These are phyloP conservation scores for Gentiana straminea DNA, from an alignment of 257 asterid species.

Conservation along the genomic window DNA sequence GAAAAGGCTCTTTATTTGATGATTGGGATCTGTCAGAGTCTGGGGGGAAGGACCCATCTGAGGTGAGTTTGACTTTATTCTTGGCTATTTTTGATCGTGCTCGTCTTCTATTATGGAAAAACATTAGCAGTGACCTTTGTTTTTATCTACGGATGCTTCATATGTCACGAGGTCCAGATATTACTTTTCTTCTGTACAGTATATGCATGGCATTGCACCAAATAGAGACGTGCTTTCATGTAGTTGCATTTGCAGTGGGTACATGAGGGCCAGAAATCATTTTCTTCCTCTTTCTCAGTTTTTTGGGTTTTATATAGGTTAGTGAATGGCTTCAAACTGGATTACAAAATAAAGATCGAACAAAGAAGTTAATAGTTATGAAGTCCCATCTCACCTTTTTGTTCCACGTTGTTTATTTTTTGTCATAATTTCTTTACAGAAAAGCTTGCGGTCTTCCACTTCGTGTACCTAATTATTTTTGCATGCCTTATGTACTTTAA, in stretches of 20 bases:
- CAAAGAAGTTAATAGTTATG: no score
- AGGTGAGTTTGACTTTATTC: conserved; percentile 33
- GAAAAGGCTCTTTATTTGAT: conserved; percentile 44
- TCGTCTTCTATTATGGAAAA: not conserved
- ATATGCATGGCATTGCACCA: not conserved
- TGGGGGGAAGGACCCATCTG: conserved; percentile 54
- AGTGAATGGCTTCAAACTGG: no score
- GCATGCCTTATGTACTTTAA: no score
- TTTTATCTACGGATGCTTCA: not conserved
- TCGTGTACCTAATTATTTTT: not conserved
- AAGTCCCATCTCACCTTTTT: no score
- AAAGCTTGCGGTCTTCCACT: no score
- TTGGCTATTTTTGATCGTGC: no score
- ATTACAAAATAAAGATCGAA: no score
- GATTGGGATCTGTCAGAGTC: conserved; percentile 97
- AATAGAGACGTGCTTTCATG: not conserved
- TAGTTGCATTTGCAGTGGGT: not conserved
- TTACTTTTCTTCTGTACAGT: not conserved
- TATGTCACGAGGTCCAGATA: not conserved
- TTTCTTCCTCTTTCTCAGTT: no score
- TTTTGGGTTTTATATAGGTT: no score
- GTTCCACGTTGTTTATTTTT: no score
- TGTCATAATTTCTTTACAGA: no score
- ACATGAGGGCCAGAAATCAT: no score
- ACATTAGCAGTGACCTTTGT: not conserved